Evolutionary conservation across 225 moss, liverwort and hornwort genomes (phyloP).

Genomic region (Pseudisothecium myosuroides): DNA sequence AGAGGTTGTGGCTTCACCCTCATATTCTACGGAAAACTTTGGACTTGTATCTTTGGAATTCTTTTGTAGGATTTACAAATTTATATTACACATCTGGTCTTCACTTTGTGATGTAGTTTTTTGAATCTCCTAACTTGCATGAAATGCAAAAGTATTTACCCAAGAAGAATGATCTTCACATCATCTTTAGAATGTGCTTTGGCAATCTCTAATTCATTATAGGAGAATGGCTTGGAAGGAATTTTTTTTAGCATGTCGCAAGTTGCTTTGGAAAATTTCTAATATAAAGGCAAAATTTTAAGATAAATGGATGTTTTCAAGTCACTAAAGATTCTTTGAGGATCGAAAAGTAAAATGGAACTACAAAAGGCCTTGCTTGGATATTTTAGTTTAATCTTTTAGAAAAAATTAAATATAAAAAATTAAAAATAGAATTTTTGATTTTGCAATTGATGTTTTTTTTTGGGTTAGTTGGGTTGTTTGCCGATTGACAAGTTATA

Average conservation of each 20-base stretch:
- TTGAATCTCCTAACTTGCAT: not conserved
- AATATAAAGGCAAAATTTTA: not conserved
- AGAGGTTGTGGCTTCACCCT: fast-evolving
- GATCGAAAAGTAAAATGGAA: too few species aligned
- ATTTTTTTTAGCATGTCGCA: fast-evolving
- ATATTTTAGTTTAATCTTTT: too few species aligned
- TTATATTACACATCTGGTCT: not conserved
- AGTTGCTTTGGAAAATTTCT: fast-evolving
- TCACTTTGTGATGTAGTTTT: fast-evolving
- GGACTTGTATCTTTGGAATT: fast-evolving
- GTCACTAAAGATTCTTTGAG: too few species aligned
- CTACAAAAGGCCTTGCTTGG: fast-evolving
- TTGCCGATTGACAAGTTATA: fast-evolving
- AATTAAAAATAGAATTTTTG: not conserved
- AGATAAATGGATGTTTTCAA: not conserved
- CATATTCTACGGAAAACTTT: fast-evolving
- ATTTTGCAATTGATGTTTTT: not conserved
- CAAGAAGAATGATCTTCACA: not conserved
- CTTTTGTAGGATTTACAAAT: not conserved
- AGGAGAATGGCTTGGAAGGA: fast-evolving
- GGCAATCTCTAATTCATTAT: not conserved
- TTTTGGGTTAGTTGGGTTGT: fast-evolving
- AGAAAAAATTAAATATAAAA: too few species aligned
- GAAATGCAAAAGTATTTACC: not conserved
- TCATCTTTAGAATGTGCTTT: not conserved